Evolutionary conservation across 176 grass and related monocot genomes (phyloP).

Genomic region (Triticum monococcum): DNA sequence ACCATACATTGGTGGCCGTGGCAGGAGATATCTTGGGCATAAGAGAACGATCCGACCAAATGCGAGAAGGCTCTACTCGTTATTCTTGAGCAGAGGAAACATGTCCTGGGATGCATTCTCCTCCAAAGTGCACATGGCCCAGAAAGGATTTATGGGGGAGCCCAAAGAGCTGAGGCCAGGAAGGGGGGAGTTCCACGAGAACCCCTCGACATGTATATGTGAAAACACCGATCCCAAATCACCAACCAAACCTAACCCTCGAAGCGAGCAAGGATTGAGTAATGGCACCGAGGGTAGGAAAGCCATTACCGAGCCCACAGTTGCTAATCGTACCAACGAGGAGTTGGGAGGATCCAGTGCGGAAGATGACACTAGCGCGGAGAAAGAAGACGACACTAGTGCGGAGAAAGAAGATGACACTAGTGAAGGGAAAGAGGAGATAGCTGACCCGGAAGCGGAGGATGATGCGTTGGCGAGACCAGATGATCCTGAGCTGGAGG

Average conservation of each 20-base stretch:
- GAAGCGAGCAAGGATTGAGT: not conserved
- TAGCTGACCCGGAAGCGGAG: slow-evolving; percentile 26
- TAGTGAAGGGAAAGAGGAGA: slow-evolving; percentile 27
- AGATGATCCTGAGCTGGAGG: slow-evolving; percentile 57
- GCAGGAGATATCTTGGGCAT: slow-evolving; percentile 75
- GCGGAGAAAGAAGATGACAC: slow-evolving; percentile 27
- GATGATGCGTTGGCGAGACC: slow-evolving; percentile 36
- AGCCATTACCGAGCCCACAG: slow-evolving; percentile 8
- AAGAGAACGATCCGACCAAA: slow-evolving; percentile 80
- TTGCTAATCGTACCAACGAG: slow-evolving; percentile 26
- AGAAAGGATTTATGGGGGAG: slow-evolving; percentile 80
- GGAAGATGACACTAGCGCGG: slow-evolving; percentile 32
- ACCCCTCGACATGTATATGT: slow-evolving; percentile 68
- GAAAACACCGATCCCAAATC: slow-evolving; percentile 34
- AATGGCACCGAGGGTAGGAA: not conserved
- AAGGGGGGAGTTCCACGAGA: slow-evolving; percentile 77
- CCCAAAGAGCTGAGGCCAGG: slow-evolving; percentile 67
- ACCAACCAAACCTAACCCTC: slow-evolving; percentile 14
- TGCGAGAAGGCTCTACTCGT: slow-evolving; percentile 53
- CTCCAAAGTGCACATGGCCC: slow-evolving; percentile 39
- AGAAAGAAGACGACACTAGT: slow-evolving; percentile 33
- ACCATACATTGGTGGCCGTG: slow-evolving; percentile 10
- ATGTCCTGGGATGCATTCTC: slow-evolving; percentile 71
- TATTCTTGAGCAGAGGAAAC: slow-evolving; percentile 58
- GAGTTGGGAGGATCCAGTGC: slow-evolving; percentile 31